Conservation (phyloP, 345 rosid genomes). For the Hypericum androsaemum region DNA sequence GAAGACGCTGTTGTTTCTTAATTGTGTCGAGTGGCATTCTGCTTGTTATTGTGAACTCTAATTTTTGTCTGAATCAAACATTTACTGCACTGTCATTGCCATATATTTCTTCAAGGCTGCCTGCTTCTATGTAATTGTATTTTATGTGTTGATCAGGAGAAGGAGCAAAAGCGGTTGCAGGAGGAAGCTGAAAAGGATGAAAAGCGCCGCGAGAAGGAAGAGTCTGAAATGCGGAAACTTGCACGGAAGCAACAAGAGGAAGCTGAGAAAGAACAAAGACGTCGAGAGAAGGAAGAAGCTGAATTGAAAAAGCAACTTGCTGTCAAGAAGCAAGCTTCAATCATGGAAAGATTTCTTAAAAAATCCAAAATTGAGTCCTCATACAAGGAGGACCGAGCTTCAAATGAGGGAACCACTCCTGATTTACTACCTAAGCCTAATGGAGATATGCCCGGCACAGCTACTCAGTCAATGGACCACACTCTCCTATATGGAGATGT, state of each 20-base stretch:
- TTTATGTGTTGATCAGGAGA: conserved; percentile 40
- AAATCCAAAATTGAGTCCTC: conserved; percentile 36
- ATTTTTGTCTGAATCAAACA: not conserved
- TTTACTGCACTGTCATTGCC: not conserved
- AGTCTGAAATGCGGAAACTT: conserved; percentile 48
- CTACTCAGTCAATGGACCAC: conserved; percentile 43
- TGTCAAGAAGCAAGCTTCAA: conserved; percentile 75
- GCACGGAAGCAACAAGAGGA: conserved; percentile 70
- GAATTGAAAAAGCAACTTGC: conserved; percentile 50
- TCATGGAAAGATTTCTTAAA: conserved; percentile 82
- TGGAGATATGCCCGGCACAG: conserved; percentile 31
- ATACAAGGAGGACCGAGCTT: conserved; percentile 23
- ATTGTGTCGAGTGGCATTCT: not conserved
- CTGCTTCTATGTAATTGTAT: not conserved
- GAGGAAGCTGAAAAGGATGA: conserved; percentile 49
- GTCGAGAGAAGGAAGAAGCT: conserved; percentile 65
- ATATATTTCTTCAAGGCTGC: not conserved
- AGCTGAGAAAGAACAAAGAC: conserved; percentile 58
- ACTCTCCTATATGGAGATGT: conserved; percentile 42
- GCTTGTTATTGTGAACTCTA: not conserved
- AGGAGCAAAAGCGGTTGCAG: conserved; percentile 50
- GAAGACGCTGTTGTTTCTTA: too few species aligned
- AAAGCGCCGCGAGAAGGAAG: conserved; percentile 52
- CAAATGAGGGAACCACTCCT: conserved; percentile 17
- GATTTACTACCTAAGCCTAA: conserved; percentile 14